Conservation (phyloP, 2,329 filamentous ascomycete species). For the Penicillium corylophilum region DNA sequence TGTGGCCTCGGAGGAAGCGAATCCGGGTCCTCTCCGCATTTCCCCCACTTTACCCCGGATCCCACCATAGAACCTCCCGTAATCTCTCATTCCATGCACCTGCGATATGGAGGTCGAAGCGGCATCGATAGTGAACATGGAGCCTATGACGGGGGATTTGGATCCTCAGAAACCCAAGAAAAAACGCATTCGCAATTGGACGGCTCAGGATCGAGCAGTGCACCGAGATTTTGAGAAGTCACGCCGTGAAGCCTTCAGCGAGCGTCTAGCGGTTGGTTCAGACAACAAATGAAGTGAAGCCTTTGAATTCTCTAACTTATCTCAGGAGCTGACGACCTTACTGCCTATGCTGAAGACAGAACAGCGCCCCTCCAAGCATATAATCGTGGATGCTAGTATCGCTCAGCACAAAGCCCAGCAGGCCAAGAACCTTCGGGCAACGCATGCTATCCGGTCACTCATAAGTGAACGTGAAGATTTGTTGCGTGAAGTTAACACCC, state of each 20-base stretch:
- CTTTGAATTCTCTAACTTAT: not conserved
- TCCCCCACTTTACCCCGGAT: constrained; percentile 15
- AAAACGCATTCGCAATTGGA: constrained; percentile 22
- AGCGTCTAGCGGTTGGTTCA: constrained; percentile 35
- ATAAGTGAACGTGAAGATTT: constrained; percentile 12
- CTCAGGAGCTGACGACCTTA: constrained; percentile 10
- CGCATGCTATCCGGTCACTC: constrained; percentile 3
- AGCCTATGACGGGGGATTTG: not conserved
- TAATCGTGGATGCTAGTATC: constrained; percentile 16
- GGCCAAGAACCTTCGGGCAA: constrained; percentile 1
- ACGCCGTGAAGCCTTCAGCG: constrained; percentile 45
- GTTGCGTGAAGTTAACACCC: constrained; percentile 5
- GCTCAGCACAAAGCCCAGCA: constrained; percentile 13
- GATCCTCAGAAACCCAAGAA: constrained; percentile 8
- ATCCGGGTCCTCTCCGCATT: constrained; percentile 12
- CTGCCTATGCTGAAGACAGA: constrained; percentile 12
- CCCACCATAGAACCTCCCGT: not conserved
- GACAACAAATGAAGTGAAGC: not conserved
- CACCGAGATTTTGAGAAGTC: constrained; percentile 45
- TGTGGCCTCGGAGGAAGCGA: not conserved
- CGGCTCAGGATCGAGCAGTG: constrained; percentile 42
- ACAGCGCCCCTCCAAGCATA: constrained; percentile 14
- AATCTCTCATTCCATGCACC: not conserved
- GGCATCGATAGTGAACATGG: not conserved
- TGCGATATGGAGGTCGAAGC: not conserved